Conservation (phyloP, 2,329 filamentous ascomycete genomes). For the Rutstroemia sp. region DNA sequence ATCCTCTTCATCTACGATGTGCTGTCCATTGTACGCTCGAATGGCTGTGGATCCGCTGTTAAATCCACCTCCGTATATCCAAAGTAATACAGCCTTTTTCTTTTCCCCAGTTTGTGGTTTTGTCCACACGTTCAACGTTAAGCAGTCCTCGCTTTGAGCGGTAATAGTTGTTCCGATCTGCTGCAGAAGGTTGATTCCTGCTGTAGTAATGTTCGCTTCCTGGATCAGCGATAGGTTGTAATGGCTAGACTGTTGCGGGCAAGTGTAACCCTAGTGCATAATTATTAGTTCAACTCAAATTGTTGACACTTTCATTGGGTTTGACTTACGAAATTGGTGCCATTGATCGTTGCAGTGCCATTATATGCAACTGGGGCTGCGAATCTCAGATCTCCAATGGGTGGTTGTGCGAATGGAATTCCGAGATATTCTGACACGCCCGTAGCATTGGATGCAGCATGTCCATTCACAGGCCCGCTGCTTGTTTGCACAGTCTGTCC, state of each 20-base stretch:
- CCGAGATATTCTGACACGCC: conserved; percentile 32
- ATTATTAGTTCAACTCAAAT: conserved; percentile 11
- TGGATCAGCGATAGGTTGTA: background rate
- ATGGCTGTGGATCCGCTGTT: conserved; percentile 31
- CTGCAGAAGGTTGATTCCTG: background rate
- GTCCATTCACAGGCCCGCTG: conserved; percentile 24
- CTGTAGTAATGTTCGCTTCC: background rate
- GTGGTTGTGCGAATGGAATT: conserved; percentile 34
- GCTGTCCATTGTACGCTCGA: conserved; percentile 35
- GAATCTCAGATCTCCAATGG: conserved; percentile 34
- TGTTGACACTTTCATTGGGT: conserved; percentile 6
- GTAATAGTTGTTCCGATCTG: background rate
- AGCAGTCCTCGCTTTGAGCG: conserved; percentile 30
- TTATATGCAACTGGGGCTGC: conserved; percentile 16
- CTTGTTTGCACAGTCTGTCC: conserved; percentile 25
- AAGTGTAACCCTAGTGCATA: conserved; percentile 15
- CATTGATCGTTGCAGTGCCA: conserved; percentile 17
- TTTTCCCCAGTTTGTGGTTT: conserved; percentile 20
- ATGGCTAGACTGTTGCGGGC: background rate
- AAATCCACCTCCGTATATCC: conserved; percentile 36
- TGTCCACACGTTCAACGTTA: conserved; percentile 35
- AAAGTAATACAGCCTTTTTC: conserved; percentile 35
- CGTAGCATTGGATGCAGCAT: conserved; percentile 16
- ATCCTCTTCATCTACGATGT: conserved; percentile 36
- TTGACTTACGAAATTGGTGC: conserved; percentile 22